Conservation (phyloP, 1,284 basidiomycete genomes). For the Abortiporus biennis region DNA sequence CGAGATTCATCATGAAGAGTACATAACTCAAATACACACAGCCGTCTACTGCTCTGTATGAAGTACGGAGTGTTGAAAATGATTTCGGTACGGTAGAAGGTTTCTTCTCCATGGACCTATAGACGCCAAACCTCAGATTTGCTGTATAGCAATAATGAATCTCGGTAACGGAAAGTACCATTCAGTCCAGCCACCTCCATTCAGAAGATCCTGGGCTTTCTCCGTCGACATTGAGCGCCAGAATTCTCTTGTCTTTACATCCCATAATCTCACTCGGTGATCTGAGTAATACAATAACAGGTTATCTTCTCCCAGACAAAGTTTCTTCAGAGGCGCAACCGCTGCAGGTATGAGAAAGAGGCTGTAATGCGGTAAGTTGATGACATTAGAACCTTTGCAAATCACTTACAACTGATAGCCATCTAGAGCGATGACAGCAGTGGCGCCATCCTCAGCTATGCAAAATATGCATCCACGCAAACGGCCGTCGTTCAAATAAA, state of each 20-base stretch:
- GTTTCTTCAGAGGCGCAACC: slow-evolving; percentile 47
- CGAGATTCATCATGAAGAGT: too few species aligned
- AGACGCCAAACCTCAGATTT: slow-evolving; percentile 2
- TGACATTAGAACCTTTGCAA: slow-evolving; percentile 2
- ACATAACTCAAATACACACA: slow-evolving; percentile 11
- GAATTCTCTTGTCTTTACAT: slow-evolving; percentile 80
- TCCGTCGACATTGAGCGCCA: slow-evolving; percentile 75
- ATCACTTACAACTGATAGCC: slow-evolving; percentile 67
- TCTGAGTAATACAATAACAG: slow-evolving; percentile 77
- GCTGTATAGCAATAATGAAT: neutral
- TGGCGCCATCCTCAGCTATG: slow-evolving; percentile 74
- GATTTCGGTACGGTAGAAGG: neutral
- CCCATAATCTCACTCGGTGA: slow-evolving; percentile 82
- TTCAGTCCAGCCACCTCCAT: slow-evolving; percentile 65
- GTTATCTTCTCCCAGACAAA: slow-evolving; percentile 69
- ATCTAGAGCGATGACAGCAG: slow-evolving; percentile 75
- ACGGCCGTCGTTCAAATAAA: slow-evolving; percentile 53
- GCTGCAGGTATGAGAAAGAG: slow-evolving; percentile 66
- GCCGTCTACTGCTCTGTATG: slow-evolving; percentile 9
- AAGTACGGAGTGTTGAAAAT: slow-evolving; percentile 1
- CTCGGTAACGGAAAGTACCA: slow-evolving; percentile 42
- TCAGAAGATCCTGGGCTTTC: slow-evolving; percentile 73
- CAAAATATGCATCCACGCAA: slow-evolving; percentile 71
- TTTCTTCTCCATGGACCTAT: slow-evolving; percentile 8
- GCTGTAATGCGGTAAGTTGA: slow-evolving; percentile 32